phyloP scores from a whole-genome alignment of 257 asterid genomes.

The Przewalskia tangutica region DNA sequence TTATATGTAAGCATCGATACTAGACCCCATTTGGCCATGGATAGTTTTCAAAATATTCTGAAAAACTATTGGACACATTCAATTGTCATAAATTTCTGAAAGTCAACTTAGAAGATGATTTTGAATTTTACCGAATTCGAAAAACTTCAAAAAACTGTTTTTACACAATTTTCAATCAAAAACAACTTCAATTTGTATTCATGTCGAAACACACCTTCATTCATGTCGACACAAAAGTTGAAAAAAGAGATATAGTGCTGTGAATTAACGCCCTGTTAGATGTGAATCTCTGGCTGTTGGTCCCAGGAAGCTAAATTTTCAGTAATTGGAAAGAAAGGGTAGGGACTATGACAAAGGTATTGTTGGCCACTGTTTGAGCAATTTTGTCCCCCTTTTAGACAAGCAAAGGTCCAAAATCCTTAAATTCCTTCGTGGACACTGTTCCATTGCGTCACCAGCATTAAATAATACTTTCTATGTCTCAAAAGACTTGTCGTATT shows the following conservation, averaged over 20 bases:
- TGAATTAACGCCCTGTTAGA: neutral
- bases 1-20: too few species aligned
- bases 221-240: neutral
- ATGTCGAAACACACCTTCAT: too few species aligned
- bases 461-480: neutral
- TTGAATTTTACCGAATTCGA: too few species aligned
- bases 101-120: too few species aligned
- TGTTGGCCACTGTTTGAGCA: slow-evolving; percentile 4
- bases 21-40: too few species aligned
- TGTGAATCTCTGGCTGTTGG: neutral
- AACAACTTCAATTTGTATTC: too few species aligned
- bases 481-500: too few species aligned
- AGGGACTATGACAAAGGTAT: slow-evolving; percentile 1
- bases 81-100: too few species aligned
- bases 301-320: slow-evolving; percentile 9
- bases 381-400: slow-evolving; percentile 19
- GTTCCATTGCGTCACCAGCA: slow-evolving; percentile 18
- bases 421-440: slow-evolving; percentile 14
- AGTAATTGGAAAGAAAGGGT: slow-evolving; percentile 29
- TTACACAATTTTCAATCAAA: too few species aligned
- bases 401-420: neutral
- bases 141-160: too few species aligned
- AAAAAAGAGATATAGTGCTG: neutral
- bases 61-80: too few species aligned
- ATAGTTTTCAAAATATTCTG: too few species aligned